These are phyloP conservation scores for Podaxis carcinomalis DNA, from an alignment of 768 basidiomycete genomes.

Conservation along the genomic window DNA sequence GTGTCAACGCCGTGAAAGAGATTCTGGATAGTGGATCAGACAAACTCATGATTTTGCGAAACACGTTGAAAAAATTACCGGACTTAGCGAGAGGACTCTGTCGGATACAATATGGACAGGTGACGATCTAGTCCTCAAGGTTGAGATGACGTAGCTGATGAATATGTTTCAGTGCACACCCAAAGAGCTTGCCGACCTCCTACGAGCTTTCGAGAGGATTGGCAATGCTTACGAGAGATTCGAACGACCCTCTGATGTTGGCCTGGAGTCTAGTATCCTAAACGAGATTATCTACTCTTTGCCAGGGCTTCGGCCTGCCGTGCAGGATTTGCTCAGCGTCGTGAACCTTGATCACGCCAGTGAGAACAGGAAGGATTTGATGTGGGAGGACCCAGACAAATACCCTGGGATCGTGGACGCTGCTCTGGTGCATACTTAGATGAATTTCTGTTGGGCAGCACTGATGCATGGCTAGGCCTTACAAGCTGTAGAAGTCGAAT, in stretches of 20 bases:
- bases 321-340: constrained; percentile 47
- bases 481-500: constrained; percentile 61
- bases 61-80: constrained; percentile 69
- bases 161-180: constrained; percentile 61
- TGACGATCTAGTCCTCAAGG: constrained; percentile 26
- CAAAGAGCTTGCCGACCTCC: constrained; percentile 70
- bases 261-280: constrained; percentile 63
- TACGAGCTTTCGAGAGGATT: constrained; percentile 73
- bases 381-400: constrained; percentile 58
- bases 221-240: constrained; percentile 51
- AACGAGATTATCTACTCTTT: constrained; percentile 67
- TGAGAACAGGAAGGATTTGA: constrained; percentile 58
- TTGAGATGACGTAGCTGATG: neutral
- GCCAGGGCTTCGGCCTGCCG: constrained; percentile 56
- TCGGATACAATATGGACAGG: constrained; percentile 89
- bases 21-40: constrained; percentile 60
- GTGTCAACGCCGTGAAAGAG: constrained; percentile 84
- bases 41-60: constrained; percentile 61
- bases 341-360: constrained; percentile 61
- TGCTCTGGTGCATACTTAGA: constrained; percentile 47
- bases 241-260: constrained; percentile 37
- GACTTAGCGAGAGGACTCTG: constrained; percentile 86
- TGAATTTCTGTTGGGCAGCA: too few species aligned
- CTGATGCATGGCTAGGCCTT: constrained; percentile 46
- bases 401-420: constrained; percentile 53